phyloP scores from a whole-genome alignment of 2,329 filamentous ascomycete genomes.

The Verticillium klebahnii region DNA sequence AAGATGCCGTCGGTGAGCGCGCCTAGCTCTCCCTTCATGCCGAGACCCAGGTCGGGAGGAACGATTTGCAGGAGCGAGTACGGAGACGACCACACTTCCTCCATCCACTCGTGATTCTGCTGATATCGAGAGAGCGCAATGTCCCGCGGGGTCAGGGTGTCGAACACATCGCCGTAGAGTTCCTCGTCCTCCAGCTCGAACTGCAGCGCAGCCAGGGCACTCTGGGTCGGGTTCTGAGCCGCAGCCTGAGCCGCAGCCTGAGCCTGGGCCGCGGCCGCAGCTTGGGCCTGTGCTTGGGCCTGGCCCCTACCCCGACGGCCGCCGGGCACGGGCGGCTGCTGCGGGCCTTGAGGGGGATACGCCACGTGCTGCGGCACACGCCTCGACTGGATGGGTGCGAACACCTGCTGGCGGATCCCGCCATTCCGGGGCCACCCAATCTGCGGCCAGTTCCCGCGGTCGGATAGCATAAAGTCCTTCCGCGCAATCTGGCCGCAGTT shows the following conservation, averaged over 20 bases:
- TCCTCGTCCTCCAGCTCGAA: slow-evolving; percentile 69
- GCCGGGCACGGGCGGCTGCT: slow-evolving; percentile 34
- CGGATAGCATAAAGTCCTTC: slow-evolving; percentile 92
- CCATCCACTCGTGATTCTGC: slow-evolving; percentile 99
- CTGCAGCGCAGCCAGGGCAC: slow-evolving; percentile 24
- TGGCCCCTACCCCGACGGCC: slow-evolving; percentile 7
- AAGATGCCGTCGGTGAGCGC: slow-evolving; percentile 82
- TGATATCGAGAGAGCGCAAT: slow-evolving; percentile 83
- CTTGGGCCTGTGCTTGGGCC: slow-evolving; percentile 28
- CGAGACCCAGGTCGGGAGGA: slow-evolving; percentile 81
- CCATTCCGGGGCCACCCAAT: slow-evolving; percentile 63
- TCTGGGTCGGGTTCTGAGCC: slow-evolving; percentile 11
- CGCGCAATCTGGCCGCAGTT: slow-evolving; percentile 75
- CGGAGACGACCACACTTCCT: slow-evolving; percentile 88
- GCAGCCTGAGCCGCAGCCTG: slow-evolving; percentile 21
- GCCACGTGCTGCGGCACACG: slow-evolving; percentile 57
- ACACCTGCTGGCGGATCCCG: slow-evolving; percentile 41
- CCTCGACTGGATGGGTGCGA: slow-evolving; percentile 36
- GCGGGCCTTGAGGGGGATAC: slow-evolving; percentile 45
- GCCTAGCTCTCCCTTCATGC: slow-evolving; percentile 76
- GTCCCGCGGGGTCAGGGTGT: slow-evolving; percentile 83
- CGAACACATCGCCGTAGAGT: slow-evolving; percentile 78
- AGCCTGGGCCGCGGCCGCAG: slow-evolving; percentile 26
- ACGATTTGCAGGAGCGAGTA: slow-evolving; percentile 82
- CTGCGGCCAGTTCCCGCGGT: slow-evolving; percentile 84